Conservation (phyloP, 345 rosid genomes). For the Rhodamnia rubescens region DNA sequence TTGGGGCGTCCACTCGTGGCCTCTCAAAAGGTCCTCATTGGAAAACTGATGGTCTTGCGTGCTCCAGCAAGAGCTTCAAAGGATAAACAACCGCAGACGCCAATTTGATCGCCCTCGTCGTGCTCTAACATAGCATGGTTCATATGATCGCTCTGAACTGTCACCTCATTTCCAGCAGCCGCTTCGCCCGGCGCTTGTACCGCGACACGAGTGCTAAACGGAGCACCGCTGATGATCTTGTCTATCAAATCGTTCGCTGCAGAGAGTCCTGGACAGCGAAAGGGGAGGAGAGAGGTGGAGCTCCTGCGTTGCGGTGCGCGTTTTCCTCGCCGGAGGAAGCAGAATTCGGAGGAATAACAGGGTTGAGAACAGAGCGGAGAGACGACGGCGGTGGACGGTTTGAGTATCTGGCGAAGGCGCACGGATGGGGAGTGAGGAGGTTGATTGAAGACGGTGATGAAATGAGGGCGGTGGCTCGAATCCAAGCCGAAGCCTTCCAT, state of each 20-base stretch:
- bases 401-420: slow-evolving; percentile 32
- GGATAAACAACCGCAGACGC: background rate
- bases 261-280: no score
- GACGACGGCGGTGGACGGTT: slow-evolving; percentile 2
- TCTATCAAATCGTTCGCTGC: background rate
- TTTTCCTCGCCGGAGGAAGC: background rate
- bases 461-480: slow-evolving; percentile 45
- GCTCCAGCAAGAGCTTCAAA: background rate
- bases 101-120: background rate
- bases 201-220: background rate
- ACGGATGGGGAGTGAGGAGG: slow-evolving; percentile 70
- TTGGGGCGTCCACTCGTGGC: background rate
- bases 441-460: slow-evolving; percentile 35
- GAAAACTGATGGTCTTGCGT: background rate
- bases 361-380: background rate
- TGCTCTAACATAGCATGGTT: background rate
- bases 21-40: background rate
- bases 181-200: background rate
- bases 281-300: background rate
- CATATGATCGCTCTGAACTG: background rate
- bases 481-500: slow-evolving; percentile 86
- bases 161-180: background rate
- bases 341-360: background rate
- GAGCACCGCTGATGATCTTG: background rate
- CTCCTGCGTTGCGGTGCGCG: background rate